Percentiles rank a stretch among this genome's conserved stretches.
phyloP scores from a whole-genome alignment of 73 alveolate genomes.

The Halteria grandinella region DNA sequence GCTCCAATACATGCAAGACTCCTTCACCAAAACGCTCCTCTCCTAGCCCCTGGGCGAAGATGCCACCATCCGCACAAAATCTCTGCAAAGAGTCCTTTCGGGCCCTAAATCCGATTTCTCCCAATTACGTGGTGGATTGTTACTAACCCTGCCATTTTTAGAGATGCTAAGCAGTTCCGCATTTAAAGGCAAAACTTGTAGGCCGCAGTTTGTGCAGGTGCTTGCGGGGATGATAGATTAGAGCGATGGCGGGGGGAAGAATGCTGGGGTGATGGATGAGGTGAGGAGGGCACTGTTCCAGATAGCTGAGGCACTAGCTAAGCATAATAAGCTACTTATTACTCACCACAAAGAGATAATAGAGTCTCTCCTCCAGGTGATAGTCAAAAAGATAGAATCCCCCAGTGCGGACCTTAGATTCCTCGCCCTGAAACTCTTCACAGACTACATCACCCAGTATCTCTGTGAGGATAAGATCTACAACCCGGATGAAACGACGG shows the following conservation, averaged over 20 bases:
- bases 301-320: constrained; percentile 37
- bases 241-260: constrained; percentile 6
- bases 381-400: constrained; percentile 46
- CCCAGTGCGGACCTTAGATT: constrained; percentile 70
- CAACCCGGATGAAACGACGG: constrained; percentile 63
- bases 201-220: neutral
- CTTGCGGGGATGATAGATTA: constrained; percentile 8
- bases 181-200: constrained; percentile 25
- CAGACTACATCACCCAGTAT: constrained; percentile 76
- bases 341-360: constrained; percentile 37
- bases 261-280: constrained; percentile 22
- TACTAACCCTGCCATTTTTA: constrained; percentile 4
- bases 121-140: constrained; percentile 29
- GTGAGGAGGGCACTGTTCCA: constrained; percentile 31
- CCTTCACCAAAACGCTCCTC: constrained; percentile 21
- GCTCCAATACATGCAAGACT: constrained; percentile 43
- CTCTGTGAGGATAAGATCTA: constrained; percentile 77
- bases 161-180: constrained; percentile 40
- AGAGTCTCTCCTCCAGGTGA: constrained; percentile 43
- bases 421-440: constrained; percentile 68
- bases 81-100: neutral
- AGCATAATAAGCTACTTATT: constrained; percentile 29
- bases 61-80: constrained; percentile 8
- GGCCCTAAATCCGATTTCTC: constrained; percentile 9
- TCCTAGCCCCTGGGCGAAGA: constrained; percentile 17